Conservation (phyloP, 805 yeast genomes). For the Nakazawaea molendinolei region DNA sequence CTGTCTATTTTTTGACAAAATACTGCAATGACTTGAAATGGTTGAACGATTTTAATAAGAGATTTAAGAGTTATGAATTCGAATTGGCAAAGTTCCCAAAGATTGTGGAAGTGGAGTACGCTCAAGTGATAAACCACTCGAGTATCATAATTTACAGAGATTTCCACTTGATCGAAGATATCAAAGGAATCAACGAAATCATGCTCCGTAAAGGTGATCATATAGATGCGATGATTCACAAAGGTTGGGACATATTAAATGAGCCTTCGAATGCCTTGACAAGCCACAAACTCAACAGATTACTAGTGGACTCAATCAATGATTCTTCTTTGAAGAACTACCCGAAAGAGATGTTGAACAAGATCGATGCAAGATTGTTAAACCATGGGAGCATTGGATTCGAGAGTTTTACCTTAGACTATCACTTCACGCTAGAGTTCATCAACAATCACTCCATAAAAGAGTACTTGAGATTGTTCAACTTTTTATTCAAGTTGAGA, state of each 20-base stretch:
- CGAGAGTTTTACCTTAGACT: conserved; percentile 90
- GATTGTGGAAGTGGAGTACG: conserved; percentile 36
- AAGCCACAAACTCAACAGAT: conserved; percentile 56
- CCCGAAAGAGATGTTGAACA: conserved; percentile 32
- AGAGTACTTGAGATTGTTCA: conserved; percentile 75
- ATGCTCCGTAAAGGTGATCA: conserved; percentile 79
- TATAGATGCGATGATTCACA: conserved; percentile 53
- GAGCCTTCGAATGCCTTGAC: conserved; percentile 60
- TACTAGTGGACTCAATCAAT: conserved; percentile 58
- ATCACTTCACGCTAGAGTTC: conserved; percentile 45
- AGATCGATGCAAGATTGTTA: conserved; percentile 78
- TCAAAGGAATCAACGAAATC: conserved; percentile 59
- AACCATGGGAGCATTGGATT: conserved; percentile 75
- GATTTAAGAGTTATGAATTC: conserved; percentile 12
- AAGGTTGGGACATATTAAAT: conserved; percentile 46
- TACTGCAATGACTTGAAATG: conserved; percentile 66
- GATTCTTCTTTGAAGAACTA: conserved; percentile 41
- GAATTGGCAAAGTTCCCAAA: conserved; percentile 19
- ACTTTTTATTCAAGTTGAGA: conserved; percentile 75
- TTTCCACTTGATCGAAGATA: conserved; percentile 42
- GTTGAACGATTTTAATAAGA: conserved; percentile 39
- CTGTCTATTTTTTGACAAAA: conserved; percentile 53
- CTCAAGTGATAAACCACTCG: conserved; percentile 46
- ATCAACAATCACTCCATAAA: conserved; percentile 33
- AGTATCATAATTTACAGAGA: conserved; percentile 42